These are phyloP conservation scores for Apiospora aurea DNA, from an alignment of 2,329 filamentous ascomycete genomes.

Conservation along the genomic window DNA sequence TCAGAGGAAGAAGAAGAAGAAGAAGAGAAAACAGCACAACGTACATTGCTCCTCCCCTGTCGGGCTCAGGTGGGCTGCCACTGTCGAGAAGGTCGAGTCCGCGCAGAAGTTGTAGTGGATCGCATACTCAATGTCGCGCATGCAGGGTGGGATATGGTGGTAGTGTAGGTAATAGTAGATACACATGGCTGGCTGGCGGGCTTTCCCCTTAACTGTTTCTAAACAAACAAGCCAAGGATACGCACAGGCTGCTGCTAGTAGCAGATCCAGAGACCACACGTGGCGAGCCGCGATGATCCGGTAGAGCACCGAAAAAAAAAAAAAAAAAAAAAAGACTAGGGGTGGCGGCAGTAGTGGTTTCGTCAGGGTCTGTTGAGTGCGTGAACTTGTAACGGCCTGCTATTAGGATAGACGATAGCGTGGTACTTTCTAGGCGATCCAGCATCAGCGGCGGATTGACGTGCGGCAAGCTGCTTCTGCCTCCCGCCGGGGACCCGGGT, in stretches of 20 bases:
- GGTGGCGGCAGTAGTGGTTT: not conserved
- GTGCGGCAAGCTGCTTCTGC: conserved; percentile 5
- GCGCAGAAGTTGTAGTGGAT: conserved; percentile 54
- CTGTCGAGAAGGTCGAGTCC: conserved; percentile 40
- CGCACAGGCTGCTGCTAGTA: not conserved
- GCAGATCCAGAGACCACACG: not conserved
- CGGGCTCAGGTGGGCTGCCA: conserved; percentile 31
- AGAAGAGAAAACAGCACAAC: not conserved
- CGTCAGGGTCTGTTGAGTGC: not conserved
- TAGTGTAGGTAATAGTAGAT: conserved; percentile 58
- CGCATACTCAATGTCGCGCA: conserved; percentile 48
- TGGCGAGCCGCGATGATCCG: not conserved
- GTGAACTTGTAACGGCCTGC: not conserved
- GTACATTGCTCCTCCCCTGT: conserved; percentile 7
- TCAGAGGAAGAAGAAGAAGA: not conserved
- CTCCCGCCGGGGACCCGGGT: not conserved
- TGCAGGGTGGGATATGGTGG: conserved; percentile 55
- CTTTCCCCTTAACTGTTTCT: not conserved
- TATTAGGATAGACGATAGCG: no score
- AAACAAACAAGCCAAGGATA: not conserved
- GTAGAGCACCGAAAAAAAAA: not conserved
- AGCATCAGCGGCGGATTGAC: not conserved
- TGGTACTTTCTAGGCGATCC: not conserved
- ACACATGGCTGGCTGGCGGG: conserved; percentile 49
- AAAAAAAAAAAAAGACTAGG: no score